These are phyloP conservation scores for Raphanus sativus DNA, from an alignment of 345 rosid genomes.

Conservation along the genomic window DNA sequence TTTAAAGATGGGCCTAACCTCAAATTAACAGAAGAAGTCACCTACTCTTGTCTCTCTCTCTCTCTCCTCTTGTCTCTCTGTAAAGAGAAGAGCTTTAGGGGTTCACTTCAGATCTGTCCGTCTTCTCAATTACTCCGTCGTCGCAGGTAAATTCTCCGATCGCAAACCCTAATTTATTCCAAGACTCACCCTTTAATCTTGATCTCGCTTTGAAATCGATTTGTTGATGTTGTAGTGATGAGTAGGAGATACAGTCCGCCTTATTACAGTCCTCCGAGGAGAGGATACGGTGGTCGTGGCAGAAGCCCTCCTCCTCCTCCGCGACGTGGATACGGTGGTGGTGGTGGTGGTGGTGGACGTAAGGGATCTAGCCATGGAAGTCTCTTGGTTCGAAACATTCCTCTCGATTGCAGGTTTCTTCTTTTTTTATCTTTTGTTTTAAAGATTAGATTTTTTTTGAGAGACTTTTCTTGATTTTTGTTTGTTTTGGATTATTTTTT, in stretches of 20 bases:
- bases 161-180: slow-evolving; percentile 7
- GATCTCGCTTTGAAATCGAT: slow-evolving; percentile 11
- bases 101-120: slow-evolving; percentile 33
- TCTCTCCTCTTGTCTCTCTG: background rate
- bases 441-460: background rate
- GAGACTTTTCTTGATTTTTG: background rate
- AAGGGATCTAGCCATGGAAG: slow-evolving; percentile 75
- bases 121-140: background rate
- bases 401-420: slow-evolving; percentile 82
- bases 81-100: background rate
- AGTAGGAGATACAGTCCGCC: slow-evolving; percentile 76
- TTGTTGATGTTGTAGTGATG: slow-evolving; percentile 40
- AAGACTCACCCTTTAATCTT: background rate
- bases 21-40: background rate
- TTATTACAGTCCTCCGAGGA: slow-evolving; percentile 85
- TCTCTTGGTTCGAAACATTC: slow-evolving; percentile 89
- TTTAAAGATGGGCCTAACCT: background rate
- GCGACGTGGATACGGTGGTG: slow-evolving; percentile 78
- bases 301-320: slow-evolving; percentile 76
- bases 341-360: slow-evolving; percentile 92
- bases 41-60: background rate
- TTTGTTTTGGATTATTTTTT: background rate
- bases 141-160: slow-evolving; percentile 20
- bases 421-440: background rate
- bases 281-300: slow-evolving; percentile 76